Base-by-base conservation (phyloP, 23 red algal species). In the Gracilaria vermiculophylla region DNA sequence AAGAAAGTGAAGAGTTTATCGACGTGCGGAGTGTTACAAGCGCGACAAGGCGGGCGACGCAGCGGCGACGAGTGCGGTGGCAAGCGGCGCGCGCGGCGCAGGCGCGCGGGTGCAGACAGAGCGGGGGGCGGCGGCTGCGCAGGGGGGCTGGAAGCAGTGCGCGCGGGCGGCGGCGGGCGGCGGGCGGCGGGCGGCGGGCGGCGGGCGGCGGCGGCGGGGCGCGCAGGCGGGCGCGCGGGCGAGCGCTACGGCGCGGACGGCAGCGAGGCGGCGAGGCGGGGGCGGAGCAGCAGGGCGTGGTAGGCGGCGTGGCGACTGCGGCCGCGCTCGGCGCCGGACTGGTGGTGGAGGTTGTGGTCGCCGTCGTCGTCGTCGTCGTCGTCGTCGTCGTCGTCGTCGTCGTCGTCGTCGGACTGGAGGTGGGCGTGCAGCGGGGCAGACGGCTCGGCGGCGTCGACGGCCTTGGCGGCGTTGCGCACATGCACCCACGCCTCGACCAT, bases 401-500 rank as follows among this genome's bases (percentile, higher is more conserved):
- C 81, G 6, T 86, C 81, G 13, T 21, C 64, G 35, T 86, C 81
- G 29, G 47, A 57, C 10, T 70, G 28, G 62, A 73, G 62, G 66
- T 42, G 62, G 13, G 52, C 42, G 27, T 69, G 49, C 15, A 48
- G 61, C 53, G 72, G 45, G 12, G 49, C 31, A 16, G 19, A 28
- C 9, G 40, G 23, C 29, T 55, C 21, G 50, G 62, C 25, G 14
- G 37, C 34, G 20, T 76, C 62, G 27, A 62, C 27, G 31, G n/a
- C 40, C 47, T 71, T 40, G 44, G 64, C 25, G 13, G 77, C 87
- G 41, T 53, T 53, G 37, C 75, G 75, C 28, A 64, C 48, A 16
- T 79, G 76, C 87, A 91, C 69, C 72, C 64, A 81, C 3, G 87
- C 54, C 43, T 91, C 75, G 73, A 91, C 42, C 60, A 81, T 91